phyloP scores from a whole-genome alignment of 2,329 filamentous ascomycete genomes.

The Scedosporium dehoogii region DNA sequence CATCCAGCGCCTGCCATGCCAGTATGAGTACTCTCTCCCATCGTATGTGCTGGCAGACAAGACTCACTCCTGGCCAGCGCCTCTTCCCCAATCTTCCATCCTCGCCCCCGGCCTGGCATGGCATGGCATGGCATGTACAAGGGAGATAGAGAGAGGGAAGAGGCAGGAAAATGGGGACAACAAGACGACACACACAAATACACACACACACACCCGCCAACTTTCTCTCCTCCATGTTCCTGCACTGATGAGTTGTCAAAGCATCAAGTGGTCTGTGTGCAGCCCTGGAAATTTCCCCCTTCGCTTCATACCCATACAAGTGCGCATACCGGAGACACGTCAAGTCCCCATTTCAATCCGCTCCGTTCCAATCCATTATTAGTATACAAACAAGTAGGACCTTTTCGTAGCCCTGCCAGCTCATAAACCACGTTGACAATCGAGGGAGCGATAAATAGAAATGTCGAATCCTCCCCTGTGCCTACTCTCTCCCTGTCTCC shows the following conservation, averaged over 20 bases:
- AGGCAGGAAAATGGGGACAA: neutral
- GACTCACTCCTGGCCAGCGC: too few relatives aligned
- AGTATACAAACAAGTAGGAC: neutral
- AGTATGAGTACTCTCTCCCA: too few relatives aligned
- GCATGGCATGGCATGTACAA: neutral
- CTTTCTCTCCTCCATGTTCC: constrained; percentile 36
- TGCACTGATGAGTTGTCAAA: constrained; percentile 35
- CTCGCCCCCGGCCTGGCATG: neutral
- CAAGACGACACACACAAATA: neutral
- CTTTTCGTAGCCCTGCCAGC: neutral
- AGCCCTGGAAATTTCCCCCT: constrained; percentile 13
- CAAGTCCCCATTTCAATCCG: constrained; percentile 12
- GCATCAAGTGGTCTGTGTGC: constrained; percentile 32
- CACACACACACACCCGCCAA: constrained; percentile 27
- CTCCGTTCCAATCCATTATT: constrained; percentile 7
- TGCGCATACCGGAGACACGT: neutral
- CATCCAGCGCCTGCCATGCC: too few relatives aligned
- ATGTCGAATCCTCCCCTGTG: neutral
- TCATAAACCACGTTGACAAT: neutral
- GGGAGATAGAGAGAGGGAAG: neutral
- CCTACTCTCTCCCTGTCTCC: neutral
- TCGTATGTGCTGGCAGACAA: too few relatives aligned
- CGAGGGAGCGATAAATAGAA: neutral
- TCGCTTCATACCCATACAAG: constrained; percentile 2
- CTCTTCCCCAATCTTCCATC: too few relatives aligned